Evolutionary conservation across 371 early-diverging fungal genomes (phyloP), one percentile per base, ranked within the genome.

Genomic region (Haplosporangium sp.): DNA sequence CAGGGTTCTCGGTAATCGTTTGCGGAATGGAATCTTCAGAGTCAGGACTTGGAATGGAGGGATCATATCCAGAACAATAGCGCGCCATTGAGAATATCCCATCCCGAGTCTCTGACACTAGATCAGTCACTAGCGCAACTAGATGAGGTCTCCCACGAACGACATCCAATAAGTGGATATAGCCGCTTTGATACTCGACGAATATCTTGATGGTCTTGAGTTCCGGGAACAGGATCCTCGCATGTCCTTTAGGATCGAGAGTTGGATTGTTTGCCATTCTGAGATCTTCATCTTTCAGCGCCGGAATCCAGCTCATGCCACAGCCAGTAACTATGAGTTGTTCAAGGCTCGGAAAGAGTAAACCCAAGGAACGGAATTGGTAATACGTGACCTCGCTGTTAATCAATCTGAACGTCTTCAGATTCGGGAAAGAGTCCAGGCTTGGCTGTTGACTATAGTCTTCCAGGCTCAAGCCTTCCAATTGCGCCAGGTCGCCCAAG

Each of bases 391-490:
- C 18, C 9, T 11, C 16, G 53, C 66, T 58, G 8, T 41, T 9
- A 5, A 40, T 18, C 12, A 65, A 43, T 52, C 58, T 52, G 21
- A 65, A 48, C 2, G 37, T 66, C 37, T 58, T 16, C 67, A 66
- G 36, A 18, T 37, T 53, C 20, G 50, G 1, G 20, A 50, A 9
- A 10, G 50, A 3, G 9, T 21, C 13, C 20, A 18, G 20, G 29
- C 29, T 29, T 29, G 29, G 29, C 4, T 29, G 29, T 29, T 29
- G 29, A 29, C 50, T 50, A 16, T 0, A 18, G 6, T 1, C 50
- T 8, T 50, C 0, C 20, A 9, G 6, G 1, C 18, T 18, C 50
- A 50, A 18, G 18, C 18, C 20, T 18, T 16, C 20, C 6, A 18
- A 18, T 10, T 6, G 4, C 18, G 0, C 18, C 18, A 29, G 29